These are phyloP conservation scores for Podaxis carcinomalis DNA, from an alignment of 768 basidiomycete genomes.

Conservation along the genomic window DNA sequence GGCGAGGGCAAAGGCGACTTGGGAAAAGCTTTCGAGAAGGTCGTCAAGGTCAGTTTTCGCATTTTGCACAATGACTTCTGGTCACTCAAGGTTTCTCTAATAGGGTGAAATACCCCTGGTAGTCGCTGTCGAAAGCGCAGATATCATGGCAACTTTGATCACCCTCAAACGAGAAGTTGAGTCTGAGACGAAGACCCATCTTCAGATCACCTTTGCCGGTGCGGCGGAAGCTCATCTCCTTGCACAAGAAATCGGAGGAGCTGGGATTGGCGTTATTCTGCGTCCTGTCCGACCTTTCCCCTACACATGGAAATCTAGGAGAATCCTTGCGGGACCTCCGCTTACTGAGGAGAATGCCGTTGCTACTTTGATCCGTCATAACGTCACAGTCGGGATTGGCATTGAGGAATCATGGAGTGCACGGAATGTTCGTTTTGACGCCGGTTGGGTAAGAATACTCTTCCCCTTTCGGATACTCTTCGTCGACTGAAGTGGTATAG, in stretches of 20 bases:
- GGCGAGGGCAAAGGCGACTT: slow-evolving; percentile 35
- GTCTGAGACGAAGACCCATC: slow-evolving; percentile 26
- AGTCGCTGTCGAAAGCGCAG: slow-evolving; percentile 58
- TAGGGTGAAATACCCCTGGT: slow-evolving; percentile 60
- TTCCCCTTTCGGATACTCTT: neutral
- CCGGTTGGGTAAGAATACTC: slow-evolving; percentile 59
- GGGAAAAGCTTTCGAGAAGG: slow-evolving; percentile 36
- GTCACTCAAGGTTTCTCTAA: neutral
- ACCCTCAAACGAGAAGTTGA: slow-evolving; percentile 63
- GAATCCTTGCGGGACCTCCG: slow-evolving; percentile 46
- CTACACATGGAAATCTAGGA: slow-evolving; percentile 53
- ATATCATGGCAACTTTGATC: slow-evolving; percentile 64
- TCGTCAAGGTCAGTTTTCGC: slow-evolving; percentile 34
- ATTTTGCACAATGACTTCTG: neutral
- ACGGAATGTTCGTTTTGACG: slow-evolving; percentile 69
- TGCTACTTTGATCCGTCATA: slow-evolving; percentile 50
- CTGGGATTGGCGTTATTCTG: slow-evolving; percentile 68
- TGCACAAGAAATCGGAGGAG: slow-evolving; percentile 65
- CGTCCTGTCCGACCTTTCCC: slow-evolving; percentile 69
- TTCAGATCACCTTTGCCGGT: slow-evolving; percentile 50
- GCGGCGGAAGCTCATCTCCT: slow-evolving; percentile 69
- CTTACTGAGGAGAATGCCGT: slow-evolving; percentile 49
- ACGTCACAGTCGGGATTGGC: slow-evolving; percentile 68
- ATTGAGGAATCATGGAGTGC: slow-evolving; percentile 51
- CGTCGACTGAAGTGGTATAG: slow-evolving; percentile 12